These are phyloP conservation scores for Pseudotsuga menziesii DNA, from an alignment of 75 land plant genomes.

Conservation along the genomic window DNA sequence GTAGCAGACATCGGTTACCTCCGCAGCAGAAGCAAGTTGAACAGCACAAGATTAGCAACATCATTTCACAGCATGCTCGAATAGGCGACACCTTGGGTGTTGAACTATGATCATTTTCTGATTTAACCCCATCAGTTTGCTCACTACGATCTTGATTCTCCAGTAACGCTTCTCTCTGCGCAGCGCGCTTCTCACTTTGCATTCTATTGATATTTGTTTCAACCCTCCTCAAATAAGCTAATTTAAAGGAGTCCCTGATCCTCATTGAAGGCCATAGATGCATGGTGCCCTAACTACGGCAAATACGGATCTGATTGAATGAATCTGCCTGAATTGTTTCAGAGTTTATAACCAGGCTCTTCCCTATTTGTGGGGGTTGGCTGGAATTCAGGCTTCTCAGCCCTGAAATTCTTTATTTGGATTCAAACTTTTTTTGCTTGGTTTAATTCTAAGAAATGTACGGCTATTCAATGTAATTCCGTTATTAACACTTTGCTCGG, in stretches of 20 bases:
- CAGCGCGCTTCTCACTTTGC: slow-evolving; percentile 2
- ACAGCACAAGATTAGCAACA: slow-evolving; percentile 8
- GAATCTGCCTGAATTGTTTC: slow-evolving; percentile 1
- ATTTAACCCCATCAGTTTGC: background rate
- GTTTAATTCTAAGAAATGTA: background rate
- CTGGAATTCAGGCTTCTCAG: too few species aligned
- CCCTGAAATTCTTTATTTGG: background rate
- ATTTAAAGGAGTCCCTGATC: slow-evolving; percentile 1
- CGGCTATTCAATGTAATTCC: background rate
- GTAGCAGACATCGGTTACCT: background rate
- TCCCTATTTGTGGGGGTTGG: background rate
- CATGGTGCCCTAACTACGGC: background rate
- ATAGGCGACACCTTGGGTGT: background rate
- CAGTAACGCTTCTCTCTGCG: background rate
- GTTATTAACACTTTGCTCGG: background rate
- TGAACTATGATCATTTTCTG: background rate
- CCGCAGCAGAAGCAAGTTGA: slow-evolving; percentile 10
- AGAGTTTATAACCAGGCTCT: background rate
- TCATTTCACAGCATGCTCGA: slow-evolving; percentile 2
- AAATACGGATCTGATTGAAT: background rate
- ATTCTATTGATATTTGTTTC: background rate
- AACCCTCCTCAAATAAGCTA: background rate
- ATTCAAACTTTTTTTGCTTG: background rate
- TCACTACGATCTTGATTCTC: background rate
- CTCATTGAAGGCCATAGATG: slow-evolving; percentile 9